Conservation (phyloP, 208 protist species). For the Wallacemonas sp. region DNA sequence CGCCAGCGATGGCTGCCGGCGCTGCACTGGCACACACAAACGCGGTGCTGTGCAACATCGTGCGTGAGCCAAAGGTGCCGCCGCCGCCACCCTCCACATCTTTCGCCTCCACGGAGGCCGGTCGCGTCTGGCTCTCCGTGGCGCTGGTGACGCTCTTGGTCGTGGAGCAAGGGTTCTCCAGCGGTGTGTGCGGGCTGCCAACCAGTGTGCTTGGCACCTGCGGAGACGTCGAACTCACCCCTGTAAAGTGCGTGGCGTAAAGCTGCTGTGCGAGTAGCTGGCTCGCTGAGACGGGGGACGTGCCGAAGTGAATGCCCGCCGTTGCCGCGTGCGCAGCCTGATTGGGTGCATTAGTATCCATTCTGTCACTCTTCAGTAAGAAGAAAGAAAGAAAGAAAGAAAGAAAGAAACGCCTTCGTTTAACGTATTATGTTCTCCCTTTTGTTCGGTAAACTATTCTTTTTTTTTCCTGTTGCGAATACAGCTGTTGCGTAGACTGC, state of each 20-base stretch:
- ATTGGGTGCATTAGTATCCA: not conserved
- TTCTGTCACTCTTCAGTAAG: not conserved
- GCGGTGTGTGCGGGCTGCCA: too few relatives aligned
- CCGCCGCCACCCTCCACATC: too few relatives aligned
- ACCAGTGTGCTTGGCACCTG: too few relatives aligned
- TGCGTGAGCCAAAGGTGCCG: too few relatives aligned
- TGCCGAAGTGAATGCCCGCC: not conserved
- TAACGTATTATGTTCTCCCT: not conserved
- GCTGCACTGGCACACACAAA: too few relatives aligned
- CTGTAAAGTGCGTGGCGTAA: too few relatives aligned
- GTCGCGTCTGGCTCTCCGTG: too few relatives aligned
- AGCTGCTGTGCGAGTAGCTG: constrained; percentile 13
- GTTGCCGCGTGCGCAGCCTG: not conserved
- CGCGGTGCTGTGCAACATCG: too few relatives aligned
- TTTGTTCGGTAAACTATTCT: too few relatives aligned
- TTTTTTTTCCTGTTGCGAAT: not conserved
- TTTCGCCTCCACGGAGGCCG: not conserved
- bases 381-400: not conserved
- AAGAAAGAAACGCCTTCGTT: not conserved
- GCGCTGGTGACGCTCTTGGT: too few relatives aligned
- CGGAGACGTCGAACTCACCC: too few relatives aligned
- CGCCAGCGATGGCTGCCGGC: not conserved
- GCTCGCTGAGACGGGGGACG: constrained; percentile 7
- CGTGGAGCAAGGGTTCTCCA: too few relatives aligned
- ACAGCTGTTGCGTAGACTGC: not conserved